Base-by-base conservation (phyloP, 78 protist species). In the Polysphondylium violaceum region DNA sequence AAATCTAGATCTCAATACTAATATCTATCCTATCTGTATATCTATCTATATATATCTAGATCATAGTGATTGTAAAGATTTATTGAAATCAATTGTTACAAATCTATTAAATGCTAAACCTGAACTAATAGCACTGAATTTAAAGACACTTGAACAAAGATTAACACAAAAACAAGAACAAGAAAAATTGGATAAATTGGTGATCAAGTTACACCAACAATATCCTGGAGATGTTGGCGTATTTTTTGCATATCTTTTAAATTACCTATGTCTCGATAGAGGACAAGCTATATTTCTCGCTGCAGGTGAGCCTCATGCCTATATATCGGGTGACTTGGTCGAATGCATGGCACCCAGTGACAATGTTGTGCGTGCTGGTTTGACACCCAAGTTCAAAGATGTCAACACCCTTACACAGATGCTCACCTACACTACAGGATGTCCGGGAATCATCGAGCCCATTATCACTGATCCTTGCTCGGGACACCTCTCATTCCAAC, bases 301-400 rank as follows among this genome's bases (percentile, higher is more conserved):
- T 8, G 95, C 99, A 12, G 95, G 98, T 60, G 97, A 88, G 60
- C 99, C 99, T 14, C 99, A 99, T 86, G 99, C 99, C 1, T 94
- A 83, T 56, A 77, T 90, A 3, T 41, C 74, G 1, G 96, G 97
- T 41, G 98, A 98, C 8, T 88, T 98, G 68, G 88, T 98, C 33
- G 99, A 99, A 83, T 94, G 97, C 86, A 99, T 99, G 99, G 99
- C 99, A 16, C 64, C 93, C 63, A 78, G 96, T 3, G 99, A 99
- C 79, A 99, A 99, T 75, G 99, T 99, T 40, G 99, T 99, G 17
- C 73, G 99, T 1, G 99, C 99, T 1, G 99, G 99, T 21, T 93
- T 97, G 25, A 98, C 99, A 2, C 99, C 99, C 0, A 98, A 99
- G 87, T 68, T 88, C 81, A 94, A 88, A 41, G 99, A 98, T 58